Evolutionary conservation across 2,329 filamentous ascomycete genomes (phyloP).

Genomic region (Zymoseptoria tritici): DNA sequence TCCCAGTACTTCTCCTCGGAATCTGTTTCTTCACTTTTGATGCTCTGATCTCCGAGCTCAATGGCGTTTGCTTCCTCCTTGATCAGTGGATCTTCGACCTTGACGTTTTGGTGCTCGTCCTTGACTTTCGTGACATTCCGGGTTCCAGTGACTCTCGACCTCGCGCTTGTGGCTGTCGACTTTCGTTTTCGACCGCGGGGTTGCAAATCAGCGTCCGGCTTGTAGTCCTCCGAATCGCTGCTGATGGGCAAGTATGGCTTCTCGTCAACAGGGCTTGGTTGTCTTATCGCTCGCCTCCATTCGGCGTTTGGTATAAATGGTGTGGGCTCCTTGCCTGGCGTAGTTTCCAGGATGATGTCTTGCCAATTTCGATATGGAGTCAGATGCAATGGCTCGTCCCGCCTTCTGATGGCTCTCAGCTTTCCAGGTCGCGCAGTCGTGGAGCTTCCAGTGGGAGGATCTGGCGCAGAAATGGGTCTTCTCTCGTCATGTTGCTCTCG

Average conservation of each 20-base stretch:
- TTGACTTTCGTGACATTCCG: not conserved
- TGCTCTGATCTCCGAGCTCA: not conserved
- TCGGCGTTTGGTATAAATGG: not conserved
- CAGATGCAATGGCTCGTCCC: not conserved
- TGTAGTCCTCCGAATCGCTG: not conserved
- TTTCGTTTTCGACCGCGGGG: not conserved
- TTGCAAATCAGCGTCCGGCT: not conserved
- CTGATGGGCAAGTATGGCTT: not conserved
- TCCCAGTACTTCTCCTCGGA: not conserved
- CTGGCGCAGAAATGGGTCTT: not conserved
- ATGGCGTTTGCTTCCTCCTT: not conserved
- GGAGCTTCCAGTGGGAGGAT: not conserved
- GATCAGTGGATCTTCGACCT: not conserved
- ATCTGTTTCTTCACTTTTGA: not conserved
- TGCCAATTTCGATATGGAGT: not conserved
- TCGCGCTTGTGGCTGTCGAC: not conserved
- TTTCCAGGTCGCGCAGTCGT: not conserved
- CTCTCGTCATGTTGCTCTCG: not conserved
- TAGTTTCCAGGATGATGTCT: not conserved
- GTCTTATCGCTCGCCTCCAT: not conserved
- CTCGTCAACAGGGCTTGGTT: not conserved
- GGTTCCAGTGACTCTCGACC: not conserved
- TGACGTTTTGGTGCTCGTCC: not conserved
- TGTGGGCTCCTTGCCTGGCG: not conserved
- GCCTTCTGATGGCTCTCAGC: not conserved